These are phyloP conservation scores for Penicillium fuscoglaucum DNA, from an alignment of 2,329 filamentous ascomycete genomes.

Conservation along the genomic window DNA sequence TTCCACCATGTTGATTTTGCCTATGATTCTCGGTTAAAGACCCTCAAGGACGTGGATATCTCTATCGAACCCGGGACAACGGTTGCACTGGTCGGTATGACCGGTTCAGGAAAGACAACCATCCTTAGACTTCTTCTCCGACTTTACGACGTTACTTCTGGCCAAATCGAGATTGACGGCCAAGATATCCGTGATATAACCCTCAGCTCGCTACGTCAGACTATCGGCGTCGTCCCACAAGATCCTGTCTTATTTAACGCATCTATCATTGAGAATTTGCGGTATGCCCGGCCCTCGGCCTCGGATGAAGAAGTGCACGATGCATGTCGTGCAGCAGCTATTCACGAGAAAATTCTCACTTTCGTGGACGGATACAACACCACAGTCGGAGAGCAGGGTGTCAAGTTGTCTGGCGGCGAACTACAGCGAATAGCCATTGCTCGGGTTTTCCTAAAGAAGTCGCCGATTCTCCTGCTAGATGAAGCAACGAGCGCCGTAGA, in stretches of 20 bases:
- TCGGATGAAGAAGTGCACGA: constrained; percentile 29
- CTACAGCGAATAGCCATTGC: constrained; percentile 48
- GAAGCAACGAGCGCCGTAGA: constrained; percentile 47
- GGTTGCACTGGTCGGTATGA: constrained; percentile 57
- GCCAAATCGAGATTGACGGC: constrained; percentile 54
- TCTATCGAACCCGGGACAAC: constrained; percentile 50
- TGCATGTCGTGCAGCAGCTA: constrained; percentile 38
- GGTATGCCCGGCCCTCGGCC: constrained; percentile 54
- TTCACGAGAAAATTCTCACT: constrained; percentile 41
- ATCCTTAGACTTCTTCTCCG: constrained; percentile 55
- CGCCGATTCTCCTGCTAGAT: constrained; percentile 44
- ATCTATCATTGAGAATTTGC: constrained; percentile 63
- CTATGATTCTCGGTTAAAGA: constrained; percentile 51
- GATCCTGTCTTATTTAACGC: constrained; percentile 65
- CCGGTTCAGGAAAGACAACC: constrained; percentile 56
- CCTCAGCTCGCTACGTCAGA: constrained; percentile 56
- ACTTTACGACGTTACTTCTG: constrained; percentile 53
- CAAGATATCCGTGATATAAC: constrained; percentile 60
- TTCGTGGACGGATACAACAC: constrained; percentile 42
- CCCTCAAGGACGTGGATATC: constrained; percentile 49
- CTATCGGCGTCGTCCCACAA: constrained; percentile 64
- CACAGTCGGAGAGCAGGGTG: constrained; percentile 35
- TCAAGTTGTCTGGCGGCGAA: constrained; percentile 44
- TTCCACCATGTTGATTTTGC: constrained; percentile 54
- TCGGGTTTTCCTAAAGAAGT: constrained; percentile 43